These are phyloP conservation scores for Hyparrhenia diplandra DNA, from an alignment of 176 grass and related monocot species.

Conservation along the genomic window DNA sequence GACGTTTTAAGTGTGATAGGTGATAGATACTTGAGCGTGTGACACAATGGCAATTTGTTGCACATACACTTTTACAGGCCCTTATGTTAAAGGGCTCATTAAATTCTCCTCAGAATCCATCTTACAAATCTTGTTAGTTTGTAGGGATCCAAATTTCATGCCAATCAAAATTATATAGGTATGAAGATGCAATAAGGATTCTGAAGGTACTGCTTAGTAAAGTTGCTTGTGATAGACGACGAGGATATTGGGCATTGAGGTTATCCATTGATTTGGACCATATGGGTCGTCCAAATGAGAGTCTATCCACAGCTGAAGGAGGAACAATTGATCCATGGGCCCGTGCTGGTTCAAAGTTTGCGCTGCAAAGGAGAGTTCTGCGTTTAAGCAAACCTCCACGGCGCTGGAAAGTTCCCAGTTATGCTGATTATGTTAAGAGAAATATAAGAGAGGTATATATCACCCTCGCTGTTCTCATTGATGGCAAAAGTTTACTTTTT, in stretches of 20 bases:
- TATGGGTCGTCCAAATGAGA: slow-evolving; percentile 59
- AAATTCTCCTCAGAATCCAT: background rate
- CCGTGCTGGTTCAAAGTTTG: slow-evolving; percentile 76
- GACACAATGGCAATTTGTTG: background rate
- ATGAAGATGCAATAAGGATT: slow-evolving; percentile 77
- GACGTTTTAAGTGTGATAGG: background rate
- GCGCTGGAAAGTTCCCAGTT: slow-evolving; percentile 83
- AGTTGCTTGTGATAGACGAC: slow-evolving; percentile 46
- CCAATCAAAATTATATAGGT: slow-evolving; percentile 43
- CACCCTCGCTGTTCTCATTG: background rate
- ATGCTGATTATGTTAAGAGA: slow-evolving; percentile 60
- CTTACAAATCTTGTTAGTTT: slow-evolving; percentile 5
- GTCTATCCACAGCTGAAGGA: slow-evolving; percentile 78
- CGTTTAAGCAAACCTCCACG: slow-evolving; percentile 88
- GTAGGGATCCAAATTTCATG: background rate
- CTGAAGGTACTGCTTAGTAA: slow-evolving; percentile 64
- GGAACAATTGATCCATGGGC: slow-evolving; percentile 68
- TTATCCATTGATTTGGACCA: slow-evolving; percentile 95
- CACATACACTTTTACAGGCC: background rate
- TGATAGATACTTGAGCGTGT: background rate
- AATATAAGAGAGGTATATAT: slow-evolving; percentile 68
- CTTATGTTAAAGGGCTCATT: background rate
- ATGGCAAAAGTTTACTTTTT: background rate
- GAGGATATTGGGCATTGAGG: slow-evolving; percentile 82
- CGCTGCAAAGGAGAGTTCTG: slow-evolving; percentile 67